Evolutionary conservation across 495 filamentous ascomycete species (phyloP), one percentile per base, ranked within the genome.

Genomic region (Tetracladium setigerum): DNA sequence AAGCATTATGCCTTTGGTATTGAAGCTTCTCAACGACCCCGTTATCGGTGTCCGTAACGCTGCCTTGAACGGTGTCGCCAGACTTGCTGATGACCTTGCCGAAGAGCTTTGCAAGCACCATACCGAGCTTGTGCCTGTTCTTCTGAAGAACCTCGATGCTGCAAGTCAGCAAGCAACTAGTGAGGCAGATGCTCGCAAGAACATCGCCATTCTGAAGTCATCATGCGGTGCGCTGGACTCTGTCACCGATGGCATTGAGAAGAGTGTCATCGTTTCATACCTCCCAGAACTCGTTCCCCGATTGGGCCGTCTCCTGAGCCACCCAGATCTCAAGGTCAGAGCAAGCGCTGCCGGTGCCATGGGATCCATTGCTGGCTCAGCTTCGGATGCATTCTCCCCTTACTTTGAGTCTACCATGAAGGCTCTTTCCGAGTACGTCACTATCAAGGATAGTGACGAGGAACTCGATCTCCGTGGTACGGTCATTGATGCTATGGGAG

Each of bases 211-310:
- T 58, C 82, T 95, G 61, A 87, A 87, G 62, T 84, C 85, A 22
- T 86, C 86, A 41, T 95, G 91, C 67, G 86, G 83, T 61, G 92
- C 91, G 27, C 79, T 98, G 42, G 92, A 97, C 57, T 84, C 89
- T 30, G 77, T 97, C 31, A 84, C 91, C 32, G 87, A 95, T 41
- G 92, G 89, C 27, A 70, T 98, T n/a, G 87, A 89, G 15, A 73
- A 82, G 53, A 85, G 86, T 45, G 80, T 89, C 52, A 86, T 92
- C 62, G 76, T 79, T 41, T 71, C 72, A 44, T 95, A 98, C 63
- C 83, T 92, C 44, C 73, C 77, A 22, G 82, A 87, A 58, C 75
- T 98, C 24, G 81, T 95, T 39, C 82, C 83, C 40, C 84, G 90
- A 44, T 77, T 97, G 47, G 89, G 83, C 62, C 72, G 73, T 41